Evolutionary conservation across 225 moss, liverwort and hornwort genomes (phyloP).

Genomic region (Sphagnum tenellum): DNA sequence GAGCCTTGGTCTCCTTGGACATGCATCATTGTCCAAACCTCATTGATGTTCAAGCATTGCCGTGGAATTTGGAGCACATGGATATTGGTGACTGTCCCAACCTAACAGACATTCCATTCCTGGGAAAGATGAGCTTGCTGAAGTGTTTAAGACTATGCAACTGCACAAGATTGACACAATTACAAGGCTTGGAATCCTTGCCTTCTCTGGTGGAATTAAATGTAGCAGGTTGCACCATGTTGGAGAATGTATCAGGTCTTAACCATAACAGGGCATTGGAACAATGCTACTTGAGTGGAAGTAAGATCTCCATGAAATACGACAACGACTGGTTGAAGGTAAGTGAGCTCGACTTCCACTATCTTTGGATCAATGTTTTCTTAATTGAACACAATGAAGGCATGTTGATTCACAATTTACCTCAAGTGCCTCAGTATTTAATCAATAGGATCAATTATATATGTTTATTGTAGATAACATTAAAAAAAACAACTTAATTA

Average conservation of each 20-base stretch:
- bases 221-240: slow-evolving; percentile 8
- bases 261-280: background rate
- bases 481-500: too few species aligned
- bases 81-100: slow-evolving; percentile 4
- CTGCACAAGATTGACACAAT: slow-evolving; percentile 7
- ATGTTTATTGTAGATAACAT: too few species aligned
- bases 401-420: too few species aligned
- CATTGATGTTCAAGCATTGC: slow-evolving; percentile 5
- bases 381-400: too few species aligned
- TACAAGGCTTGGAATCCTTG: slow-evolving; percentile 7
- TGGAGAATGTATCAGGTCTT: background rate
- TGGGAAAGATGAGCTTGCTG: background rate
- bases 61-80: slow-evolving; percentile 7
- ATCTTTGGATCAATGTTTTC: too few species aligned
- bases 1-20: background rate
- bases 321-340: slow-evolving; percentile 5
- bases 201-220: slow-evolving; percentile 10
- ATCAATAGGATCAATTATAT: too few species aligned
- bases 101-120: slow-evolving; percentile 1
- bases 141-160: slow-evolving; percentile 8
- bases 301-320: slow-evolving; percentile 7
- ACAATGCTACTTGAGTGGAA: slow-evolving; percentile 4
- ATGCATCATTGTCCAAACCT: background rate
- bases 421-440: too few species aligned
- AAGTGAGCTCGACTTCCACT: background rate